These are phyloP conservation scores for Coemansia sp. DNA, from an alignment of 192 early-diverging fungal genomes.

Conservation along the genomic window DNA sequence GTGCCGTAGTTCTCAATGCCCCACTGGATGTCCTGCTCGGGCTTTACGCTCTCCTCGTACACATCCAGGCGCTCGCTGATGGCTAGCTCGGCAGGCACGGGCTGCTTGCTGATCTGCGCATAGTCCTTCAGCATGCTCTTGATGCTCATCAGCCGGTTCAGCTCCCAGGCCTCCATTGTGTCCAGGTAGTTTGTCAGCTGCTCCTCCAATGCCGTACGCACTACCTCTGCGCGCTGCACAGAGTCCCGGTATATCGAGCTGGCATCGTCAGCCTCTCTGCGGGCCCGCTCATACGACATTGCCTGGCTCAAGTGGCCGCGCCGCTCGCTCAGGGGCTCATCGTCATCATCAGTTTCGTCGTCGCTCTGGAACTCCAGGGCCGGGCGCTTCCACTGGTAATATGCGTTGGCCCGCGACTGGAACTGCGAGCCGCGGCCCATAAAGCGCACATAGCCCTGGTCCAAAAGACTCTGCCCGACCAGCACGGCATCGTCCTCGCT, in stretches of 20 bases:
- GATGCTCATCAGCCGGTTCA: conserved; percentile 54
- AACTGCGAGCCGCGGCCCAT: conserved; percentile 74
- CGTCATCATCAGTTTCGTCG: conserved; percentile 22
- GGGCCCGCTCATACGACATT: conserved; percentile 54
- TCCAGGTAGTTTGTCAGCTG: conserved; percentile 57
- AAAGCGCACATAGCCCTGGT: conserved; percentile 61
- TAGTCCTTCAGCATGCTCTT: conserved; percentile 49
- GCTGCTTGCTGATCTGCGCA: conserved; percentile 35
- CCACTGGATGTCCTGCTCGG: conserved; percentile 74
- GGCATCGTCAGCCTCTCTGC: conserved; percentile 63
- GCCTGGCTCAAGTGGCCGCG: conserved; percentile 25
- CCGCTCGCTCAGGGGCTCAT: conserved; percentile 45
- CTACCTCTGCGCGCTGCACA: conserved; percentile 62
- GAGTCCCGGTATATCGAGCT: conserved; percentile 64
- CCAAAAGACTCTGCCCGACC: conserved; percentile 69
- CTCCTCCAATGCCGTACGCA: conserved; percentile 69
- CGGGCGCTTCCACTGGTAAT: conserved; percentile 71
- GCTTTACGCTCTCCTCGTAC: conserved; percentile 72
- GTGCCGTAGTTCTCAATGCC: conserved; percentile 73
- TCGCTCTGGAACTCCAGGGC: conserved; percentile 57
- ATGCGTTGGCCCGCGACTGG: conserved; percentile 56
- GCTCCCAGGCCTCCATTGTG: conserved; percentile 55
- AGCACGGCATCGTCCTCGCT: conserved; percentile 60
- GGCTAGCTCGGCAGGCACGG: conserved; percentile 38
- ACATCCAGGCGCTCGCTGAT: conserved; percentile 57